Percentiles rank a stretch among this genome's conserved stretches.
These are phyloP conservation scores for Sphaerobolus stellatus DNA, from an alignment of 1,284 basidiomycete species.

Conservation along the genomic window DNA sequence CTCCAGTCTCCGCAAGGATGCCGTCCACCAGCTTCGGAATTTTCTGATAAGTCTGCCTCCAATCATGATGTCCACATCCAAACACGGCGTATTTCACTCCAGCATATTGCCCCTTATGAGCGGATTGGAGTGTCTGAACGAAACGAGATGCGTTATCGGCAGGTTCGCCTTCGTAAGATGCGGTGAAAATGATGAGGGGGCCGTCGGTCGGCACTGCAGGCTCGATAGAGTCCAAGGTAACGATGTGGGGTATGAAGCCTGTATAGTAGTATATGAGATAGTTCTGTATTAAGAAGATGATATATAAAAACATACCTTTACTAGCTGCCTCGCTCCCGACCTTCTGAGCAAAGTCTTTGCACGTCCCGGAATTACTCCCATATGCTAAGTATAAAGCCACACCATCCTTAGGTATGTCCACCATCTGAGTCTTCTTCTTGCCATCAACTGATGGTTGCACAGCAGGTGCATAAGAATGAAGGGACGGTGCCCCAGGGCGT, in stretches of 20 bases:
- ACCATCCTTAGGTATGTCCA: not conserved
- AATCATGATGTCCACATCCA: conserved; percentile 55
- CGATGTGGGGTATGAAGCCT: conserved; percentile 44
- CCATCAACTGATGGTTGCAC: not conserved
- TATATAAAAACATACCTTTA: conserved; percentile 36
- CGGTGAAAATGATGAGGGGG: conserved; percentile 49
- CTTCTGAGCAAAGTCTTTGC: conserved; percentile 50
- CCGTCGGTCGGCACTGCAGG: conserved; percentile 45
- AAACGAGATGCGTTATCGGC: conserved; percentile 51
- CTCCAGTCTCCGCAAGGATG: conserved; percentile 40
- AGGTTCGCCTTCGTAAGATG: conserved; percentile 53
- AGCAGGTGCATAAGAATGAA: not conserved
- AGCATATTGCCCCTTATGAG: conserved; percentile 30
- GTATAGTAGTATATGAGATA: not conserved
- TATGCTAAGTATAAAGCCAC: conserved; percentile 42
- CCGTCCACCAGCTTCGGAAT: conserved; percentile 47
- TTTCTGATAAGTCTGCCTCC: conserved; percentile 52
- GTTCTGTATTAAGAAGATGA: not conserved
- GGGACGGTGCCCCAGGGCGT: conserved; percentile 22
- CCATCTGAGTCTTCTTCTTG: not conserved
- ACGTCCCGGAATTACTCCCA: conserved; percentile 53
- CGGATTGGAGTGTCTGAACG: conserved; percentile 40
- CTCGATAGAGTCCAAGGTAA: conserved; percentile 44
- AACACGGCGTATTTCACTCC: conserved; percentile 49
- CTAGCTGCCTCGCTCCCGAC: conserved; percentile 40